Evolutionary conservation across 2,329 filamentous ascomycete genomes (phyloP), one percentile per base, ranked within the genome.

Genomic region (Incumbomyces delicatus): DNA sequence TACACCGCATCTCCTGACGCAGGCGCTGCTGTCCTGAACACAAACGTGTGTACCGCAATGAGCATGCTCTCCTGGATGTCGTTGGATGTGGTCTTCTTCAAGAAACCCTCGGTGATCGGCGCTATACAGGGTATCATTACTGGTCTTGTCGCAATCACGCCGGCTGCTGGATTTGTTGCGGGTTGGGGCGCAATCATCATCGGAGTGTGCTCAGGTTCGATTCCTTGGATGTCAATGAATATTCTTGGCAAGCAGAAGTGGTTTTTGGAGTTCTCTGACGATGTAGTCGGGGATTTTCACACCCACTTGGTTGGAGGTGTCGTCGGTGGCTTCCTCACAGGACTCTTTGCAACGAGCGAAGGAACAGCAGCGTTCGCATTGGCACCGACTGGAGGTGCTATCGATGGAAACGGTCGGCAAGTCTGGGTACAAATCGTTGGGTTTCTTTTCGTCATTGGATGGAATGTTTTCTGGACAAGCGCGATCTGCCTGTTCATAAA

Each of bases 191-290:
- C 72, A 12, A 69, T 74, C 54, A 60, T 70, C 46, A 66, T 74
- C 32, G 71, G 72, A 3, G 50, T 66, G 18, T 67, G 62, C 47
- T 67, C 65, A 6, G 71, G 70, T 11, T 61, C 57, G 11, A 63
- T 74, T 14, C 71, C 71, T 1, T 74, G 70, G 71, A 47, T 72
- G 11, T 66, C 64, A 18, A 72, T 74, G 70, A 74, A 74, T 58
- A 59, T 73, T 17, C 53, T 69, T 6, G 68, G 66, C 44, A 69
- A 67, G 54, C 65, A 63, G 46, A 56, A 60, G 45, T 75, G 75
- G 53, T 79, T 81, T 61, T 81, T 82, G 74, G 74, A 75, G 56
- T 66, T 68, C 52, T 67, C 71, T 50, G 74, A 79, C 57, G 75
- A 80, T 56, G 65, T 71, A 8, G 66, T 77, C 35, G 73, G 70